Percentiles rank a stretch among this genome's conserved stretches.
Evolutionary conservation across 2,329 filamentous ascomycete genomes (phyloP).

Genomic region (Colletotrichum abscissum): DNA sequence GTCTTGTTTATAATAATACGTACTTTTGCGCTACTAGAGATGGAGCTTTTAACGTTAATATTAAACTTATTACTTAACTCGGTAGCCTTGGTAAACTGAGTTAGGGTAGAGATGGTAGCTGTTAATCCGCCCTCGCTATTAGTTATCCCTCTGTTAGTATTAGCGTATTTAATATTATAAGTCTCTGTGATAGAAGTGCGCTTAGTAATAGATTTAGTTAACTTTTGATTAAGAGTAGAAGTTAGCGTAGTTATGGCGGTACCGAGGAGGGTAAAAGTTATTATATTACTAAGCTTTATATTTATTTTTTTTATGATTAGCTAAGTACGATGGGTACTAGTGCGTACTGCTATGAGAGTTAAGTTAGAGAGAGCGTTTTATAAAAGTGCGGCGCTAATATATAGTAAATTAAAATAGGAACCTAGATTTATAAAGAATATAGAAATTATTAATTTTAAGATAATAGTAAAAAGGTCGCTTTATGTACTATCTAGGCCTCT

Average conservation of each 20-base stretch:
- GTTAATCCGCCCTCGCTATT: constrained; percentile 63
- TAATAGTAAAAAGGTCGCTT: too few species aligned
- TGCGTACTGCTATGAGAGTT: too few species aligned
- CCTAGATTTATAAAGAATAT: too few species aligned
- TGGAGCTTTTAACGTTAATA: constrained; percentile 53
- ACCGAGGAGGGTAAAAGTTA: constrained; percentile 43
- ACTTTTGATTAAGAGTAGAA: constrained; percentile 42
- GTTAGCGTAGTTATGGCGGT: constrained; percentile 45
- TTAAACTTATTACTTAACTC: constrained; percentile 55
- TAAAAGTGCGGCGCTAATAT: too few species aligned
- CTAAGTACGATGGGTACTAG: too few species aligned
- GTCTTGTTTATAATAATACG: constrained; percentile 57
- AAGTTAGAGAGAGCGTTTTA: too few species aligned
- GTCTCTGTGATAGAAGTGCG: constrained; percentile 49
- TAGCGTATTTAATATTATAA: constrained; percentile 49
- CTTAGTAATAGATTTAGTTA: constrained; percentile 45
- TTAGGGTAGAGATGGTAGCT: constrained; percentile 59
- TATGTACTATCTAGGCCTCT: too few species aligned
- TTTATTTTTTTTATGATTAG: not conserved
- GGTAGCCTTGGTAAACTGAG: constrained; percentile 58
- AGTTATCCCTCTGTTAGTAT: constrained; percentile 55
- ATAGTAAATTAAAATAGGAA: too few species aligned
- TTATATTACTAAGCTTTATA: constrained; percentile 47
- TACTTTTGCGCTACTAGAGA: constrained; percentile 53
- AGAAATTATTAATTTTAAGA: too few species aligned